Evolutionary conservation across 2,329 filamentous ascomycete genomes (phyloP).

Genomic region (Fusarium heterosporum): DNA sequence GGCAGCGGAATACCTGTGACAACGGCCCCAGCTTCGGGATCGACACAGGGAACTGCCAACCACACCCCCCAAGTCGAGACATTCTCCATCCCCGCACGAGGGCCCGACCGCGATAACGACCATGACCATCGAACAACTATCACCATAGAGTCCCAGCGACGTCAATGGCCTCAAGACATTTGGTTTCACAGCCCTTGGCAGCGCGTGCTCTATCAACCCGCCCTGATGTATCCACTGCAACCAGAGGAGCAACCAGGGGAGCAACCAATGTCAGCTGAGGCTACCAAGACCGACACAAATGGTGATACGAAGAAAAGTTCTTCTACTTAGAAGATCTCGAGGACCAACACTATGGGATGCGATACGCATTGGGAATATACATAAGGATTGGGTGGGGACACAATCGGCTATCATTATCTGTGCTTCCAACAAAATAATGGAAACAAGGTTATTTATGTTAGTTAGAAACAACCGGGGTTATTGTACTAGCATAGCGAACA

Average conservation of each 20-base stretch:
- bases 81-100: conserved; percentile 4
- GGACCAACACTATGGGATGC: neutral
- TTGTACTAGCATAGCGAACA: conserved; percentile 19
- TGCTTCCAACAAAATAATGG: neutral
- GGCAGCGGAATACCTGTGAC: neutral
- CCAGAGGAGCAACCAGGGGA: neutral
- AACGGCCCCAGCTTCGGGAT: neutral
- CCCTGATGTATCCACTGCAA: neutral
- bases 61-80: neutral
- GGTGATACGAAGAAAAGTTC: neutral
- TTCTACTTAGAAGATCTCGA: neutral
- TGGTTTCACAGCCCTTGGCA: conserved; percentile 28
- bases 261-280: neutral
- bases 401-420: neutral
- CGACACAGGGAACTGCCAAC: neutral
- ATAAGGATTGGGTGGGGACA: neutral
- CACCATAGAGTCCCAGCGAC: conserved; percentile 5
- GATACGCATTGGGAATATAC: neutral
- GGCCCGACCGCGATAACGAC: neutral
- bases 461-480: neutral
- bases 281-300: neutral
- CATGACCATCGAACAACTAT: conserved; percentile 14
- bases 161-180: conserved; percentile 29
- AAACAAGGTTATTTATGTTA: conserved; percentile 17
- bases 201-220: conserved; percentile 32